Conservation (phyloP, 768 basidiomycete genomes). For the Infundibulicybe gibba region DNA sequence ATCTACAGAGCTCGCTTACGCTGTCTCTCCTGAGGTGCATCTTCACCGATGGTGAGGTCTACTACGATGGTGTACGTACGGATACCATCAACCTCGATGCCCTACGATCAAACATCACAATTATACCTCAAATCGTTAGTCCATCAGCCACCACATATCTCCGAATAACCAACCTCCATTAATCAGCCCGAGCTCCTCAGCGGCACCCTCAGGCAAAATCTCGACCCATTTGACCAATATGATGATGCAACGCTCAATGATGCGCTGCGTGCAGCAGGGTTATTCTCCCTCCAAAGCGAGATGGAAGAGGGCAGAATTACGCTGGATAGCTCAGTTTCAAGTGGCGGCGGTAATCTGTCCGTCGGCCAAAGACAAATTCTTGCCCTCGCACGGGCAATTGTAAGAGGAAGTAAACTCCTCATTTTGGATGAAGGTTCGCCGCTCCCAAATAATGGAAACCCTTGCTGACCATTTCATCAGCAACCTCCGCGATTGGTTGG, state of each 20-base stretch:
- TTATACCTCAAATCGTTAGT: slow-evolving; percentile 49
- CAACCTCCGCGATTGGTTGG: slow-evolving; percentile 47
- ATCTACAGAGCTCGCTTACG: slow-evolving; percentile 47
- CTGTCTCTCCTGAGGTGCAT: slow-evolving; percentile 57
- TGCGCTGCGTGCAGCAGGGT: slow-evolving; percentile 35
- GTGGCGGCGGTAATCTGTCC: slow-evolving; percentile 69
- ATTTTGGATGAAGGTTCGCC: slow-evolving; percentile 58
- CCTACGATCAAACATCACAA: slow-evolving; percentile 55
- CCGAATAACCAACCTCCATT: not conserved
- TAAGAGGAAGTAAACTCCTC: slow-evolving; percentile 55
- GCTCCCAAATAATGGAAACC: slow-evolving; percentile 21
- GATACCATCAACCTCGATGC: slow-evolving; percentile 49
- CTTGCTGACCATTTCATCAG: slow-evolving; percentile 26
- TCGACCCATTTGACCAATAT: slow-evolving; percentile 64
- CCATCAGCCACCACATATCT: not conserved
- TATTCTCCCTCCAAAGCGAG: slow-evolving; percentile 34
- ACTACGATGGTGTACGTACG: slow-evolving; percentile 51
- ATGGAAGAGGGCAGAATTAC: slow-evolving; percentile 46
- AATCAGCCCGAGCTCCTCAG: slow-evolving; percentile 47
- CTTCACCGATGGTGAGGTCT: slow-evolving; percentile 50
- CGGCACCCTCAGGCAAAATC: slow-evolving; percentile 60
- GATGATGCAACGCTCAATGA: slow-evolving; percentile 43
- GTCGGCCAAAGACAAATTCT: slow-evolving; percentile 75
- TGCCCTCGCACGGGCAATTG: slow-evolving; percentile 59
- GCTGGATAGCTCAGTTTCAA: slow-evolving; percentile 40